A percentile compares a stretch with the other conserved stretches of the same genome.
Conservation (phyloP, 2,329 filamentous ascomycete genomes). For the Rhytidhysteron rufulum region DNA sequence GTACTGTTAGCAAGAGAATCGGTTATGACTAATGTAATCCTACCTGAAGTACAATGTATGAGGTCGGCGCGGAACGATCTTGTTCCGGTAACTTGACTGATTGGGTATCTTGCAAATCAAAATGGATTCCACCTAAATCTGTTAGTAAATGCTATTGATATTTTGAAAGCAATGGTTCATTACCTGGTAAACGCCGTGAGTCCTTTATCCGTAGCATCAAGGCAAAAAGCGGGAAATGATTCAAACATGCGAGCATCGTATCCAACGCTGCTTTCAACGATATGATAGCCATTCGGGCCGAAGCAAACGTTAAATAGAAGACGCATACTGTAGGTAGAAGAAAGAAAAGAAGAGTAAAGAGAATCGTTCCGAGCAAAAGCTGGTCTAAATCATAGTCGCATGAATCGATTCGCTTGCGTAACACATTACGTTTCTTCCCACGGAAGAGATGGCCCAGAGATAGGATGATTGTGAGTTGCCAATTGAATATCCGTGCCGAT, state of each 20-base stretch:
- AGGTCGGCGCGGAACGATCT: constrained; percentile 56
- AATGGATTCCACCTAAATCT: constrained; percentile 69
- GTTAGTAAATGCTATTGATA: not conserved
- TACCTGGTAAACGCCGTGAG: constrained; percentile 79
- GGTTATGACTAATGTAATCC: constrained; percentile 8
- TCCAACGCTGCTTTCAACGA: constrained; percentile 87
- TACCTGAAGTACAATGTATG: constrained; percentile 84
- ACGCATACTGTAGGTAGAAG: constrained; percentile 91
- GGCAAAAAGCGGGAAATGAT: constrained; percentile 96
- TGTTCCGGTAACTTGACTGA: constrained; percentile 30
- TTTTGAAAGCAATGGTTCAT: constrained; percentile 12
- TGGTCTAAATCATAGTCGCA: constrained; percentile 99
- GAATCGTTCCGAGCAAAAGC: constrained; percentile 88
- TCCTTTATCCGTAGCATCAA: constrained; percentile 96
- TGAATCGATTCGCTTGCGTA: constrained; percentile 95
- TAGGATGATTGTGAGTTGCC: constrained; percentile 94
- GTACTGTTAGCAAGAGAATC: constrained; percentile 1
- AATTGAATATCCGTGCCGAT: constrained; percentile 94
- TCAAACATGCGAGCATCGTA: constrained; percentile 86
- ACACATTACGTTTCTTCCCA: constrained; percentile 94
- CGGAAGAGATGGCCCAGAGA: constrained; percentile 98
- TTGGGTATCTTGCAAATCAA: constrained; percentile 77
- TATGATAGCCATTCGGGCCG: constrained; percentile 92
- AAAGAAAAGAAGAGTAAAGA: constrained; percentile 95
- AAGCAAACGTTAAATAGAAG: constrained; percentile 94